Evolutionary conservation across 345 rosid genomes (phyloP).

Genomic region (Rhodomyrtus tomentosa): DNA sequence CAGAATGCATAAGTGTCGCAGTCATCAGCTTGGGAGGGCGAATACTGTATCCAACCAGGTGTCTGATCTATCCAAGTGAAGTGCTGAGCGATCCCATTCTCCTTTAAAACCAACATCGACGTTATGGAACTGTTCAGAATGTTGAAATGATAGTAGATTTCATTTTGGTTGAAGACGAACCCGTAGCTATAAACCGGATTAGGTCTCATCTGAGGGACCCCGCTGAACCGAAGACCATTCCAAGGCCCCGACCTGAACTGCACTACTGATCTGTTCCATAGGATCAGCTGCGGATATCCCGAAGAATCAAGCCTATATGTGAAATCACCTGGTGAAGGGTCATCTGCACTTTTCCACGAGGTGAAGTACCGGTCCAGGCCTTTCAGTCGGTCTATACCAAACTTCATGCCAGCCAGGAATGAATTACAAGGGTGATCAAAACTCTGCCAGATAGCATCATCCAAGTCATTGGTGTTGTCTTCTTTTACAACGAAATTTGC

Average conservation of each 20-base stretch:
- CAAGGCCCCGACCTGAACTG: constrained; percentile 28
- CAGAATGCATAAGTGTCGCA: constrained; percentile 23
- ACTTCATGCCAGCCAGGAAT: constrained; percentile 37
- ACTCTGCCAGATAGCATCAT: constrained; percentile 31
- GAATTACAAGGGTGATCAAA: constrained; percentile 45
- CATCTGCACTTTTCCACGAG: constrained; percentile 28
- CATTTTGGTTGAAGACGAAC: constrained; percentile 10
- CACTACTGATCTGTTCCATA: background rate
- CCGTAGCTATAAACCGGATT: constrained; percentile 2
- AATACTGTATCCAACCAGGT: constrained; percentile 11
- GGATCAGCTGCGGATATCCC: constrained; percentile 18
- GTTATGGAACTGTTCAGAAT: constrained; percentile 1
- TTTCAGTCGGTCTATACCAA: constrained; percentile 25
- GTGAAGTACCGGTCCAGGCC: constrained; percentile 12
- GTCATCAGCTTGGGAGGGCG: constrained; percentile 22
- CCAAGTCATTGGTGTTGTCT: background rate
- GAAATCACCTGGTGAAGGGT: constrained; percentile 28
- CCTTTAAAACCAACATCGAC: constrained; percentile 17
- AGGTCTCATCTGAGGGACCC: constrained; percentile 16
- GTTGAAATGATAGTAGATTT: constrained; percentile 14
- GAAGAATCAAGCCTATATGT: constrained; percentile 5
- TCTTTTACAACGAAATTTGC: constrained; percentile 39
- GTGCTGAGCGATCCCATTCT: constrained; percentile 1
- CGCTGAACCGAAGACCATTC: constrained; percentile 36
- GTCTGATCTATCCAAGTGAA: constrained; percentile 21